These are phyloP conservation scores for Salix caprea DNA, from an alignment of 345 rosid species.

Conservation along the genomic window DNA sequence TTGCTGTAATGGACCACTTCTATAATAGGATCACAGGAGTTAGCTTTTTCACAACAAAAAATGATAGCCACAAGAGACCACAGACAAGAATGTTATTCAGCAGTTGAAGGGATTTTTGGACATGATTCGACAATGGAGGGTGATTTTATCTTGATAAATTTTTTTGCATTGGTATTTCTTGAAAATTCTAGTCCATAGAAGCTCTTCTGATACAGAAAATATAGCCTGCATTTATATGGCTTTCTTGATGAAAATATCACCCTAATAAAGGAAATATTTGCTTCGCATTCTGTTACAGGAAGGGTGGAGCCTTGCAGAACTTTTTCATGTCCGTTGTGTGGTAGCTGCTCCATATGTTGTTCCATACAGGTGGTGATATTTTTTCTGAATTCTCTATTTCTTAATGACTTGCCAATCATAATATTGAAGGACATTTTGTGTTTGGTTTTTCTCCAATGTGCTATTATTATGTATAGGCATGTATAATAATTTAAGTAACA, in stretches of 20 bases:
- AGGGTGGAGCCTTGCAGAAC: conserved; percentile 96
- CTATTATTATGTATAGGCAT: too few species aligned
- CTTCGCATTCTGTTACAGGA: conserved; percentile 43
- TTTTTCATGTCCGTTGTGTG: conserved; percentile 57
- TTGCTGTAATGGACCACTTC: neutral
- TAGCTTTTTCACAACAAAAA: conserved; percentile 35
- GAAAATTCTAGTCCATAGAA: neutral
- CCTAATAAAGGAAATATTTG: conserved; percentile 1
- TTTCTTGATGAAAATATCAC: neutral
- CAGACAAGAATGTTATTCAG: conserved; percentile 58
- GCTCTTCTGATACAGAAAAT: neutral
- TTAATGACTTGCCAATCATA: neutral
- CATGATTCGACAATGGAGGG: conserved; percentile 39
- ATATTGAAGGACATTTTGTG: neutral
- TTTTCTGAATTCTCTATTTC: neutral
- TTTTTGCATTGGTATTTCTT: conserved; percentile 73
- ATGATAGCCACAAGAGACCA: conserved; percentile 41
- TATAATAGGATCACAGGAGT: conserved; percentile 31
- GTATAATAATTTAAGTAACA: too few species aligned
- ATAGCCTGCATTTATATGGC: neutral
- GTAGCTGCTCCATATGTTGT: conserved; percentile 92
- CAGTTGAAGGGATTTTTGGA: conserved; percentile 53
- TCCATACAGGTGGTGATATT: conserved; percentile 68
- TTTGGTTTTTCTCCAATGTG: neutral
- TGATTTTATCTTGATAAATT: conserved; percentile 72